Evolutionary conservation across 129 eudicot genomes (phyloP), one percentile per base, ranked within the genome.

Genomic region (Lactuca saligna): DNA sequence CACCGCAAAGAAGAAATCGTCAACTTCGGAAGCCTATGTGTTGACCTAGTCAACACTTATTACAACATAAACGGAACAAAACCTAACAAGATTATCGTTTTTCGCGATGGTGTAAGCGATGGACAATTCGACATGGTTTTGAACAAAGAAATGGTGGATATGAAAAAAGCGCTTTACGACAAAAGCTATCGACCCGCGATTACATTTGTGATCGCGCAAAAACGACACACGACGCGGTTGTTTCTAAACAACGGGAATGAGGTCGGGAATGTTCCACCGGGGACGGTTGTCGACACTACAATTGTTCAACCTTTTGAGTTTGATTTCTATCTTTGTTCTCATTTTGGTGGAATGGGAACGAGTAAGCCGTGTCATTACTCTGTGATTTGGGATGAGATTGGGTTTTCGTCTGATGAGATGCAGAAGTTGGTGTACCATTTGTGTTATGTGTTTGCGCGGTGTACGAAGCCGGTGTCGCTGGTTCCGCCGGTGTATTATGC

Each of bases 41-140:
- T 50, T 65, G 96, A 88, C 16, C 68, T 91, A 57, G 58, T 88
- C 11, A 73, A 82, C 2, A 64, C 85, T 17, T 91, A 83, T 35
- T 87, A 74, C 1, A 61, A 60, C 8, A 15, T 69, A 5, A 91
- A 88, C 41, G 66, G 67, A 3, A 81, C 54, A 16, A 83, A 58
- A 63, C 97, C 97, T 0, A 76, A 70, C 37, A 88, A 64, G 51
- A 85, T 91, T 49, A 71, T 91, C 5, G 77, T 91, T 6, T 91
- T 85, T 34, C 96, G 97, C 37, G 97, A 88, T 50, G 96, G 97
- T 34, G 97, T 91, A 4, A 88, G 97, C 48, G 94, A 91, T 12
- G 94, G 87, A 3, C 96, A 91, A 3, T 86, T 88, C 58, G 91
- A 80, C 6, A 88, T 85, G 96, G 96, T 86, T 34, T 82, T 91